These are phyloP conservation scores for Desmodesmus armatus DNA, from an alignment of 139 green algal species.

Conservation along the genomic window DNA sequence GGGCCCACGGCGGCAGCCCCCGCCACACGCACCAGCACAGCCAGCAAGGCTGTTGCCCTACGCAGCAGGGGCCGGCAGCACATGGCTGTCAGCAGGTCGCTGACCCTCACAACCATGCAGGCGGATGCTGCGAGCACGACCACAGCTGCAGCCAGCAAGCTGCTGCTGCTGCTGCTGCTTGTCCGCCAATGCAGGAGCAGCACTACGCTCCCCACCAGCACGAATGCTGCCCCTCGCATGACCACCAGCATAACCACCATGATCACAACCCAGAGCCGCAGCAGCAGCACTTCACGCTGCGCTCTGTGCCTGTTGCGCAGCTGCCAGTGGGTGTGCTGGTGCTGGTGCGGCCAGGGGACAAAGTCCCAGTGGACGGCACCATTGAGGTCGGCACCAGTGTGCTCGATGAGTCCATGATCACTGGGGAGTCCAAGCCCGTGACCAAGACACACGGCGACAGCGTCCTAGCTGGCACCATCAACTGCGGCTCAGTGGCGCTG, in stretches of 20 bases:
- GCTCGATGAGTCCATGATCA: slow-evolving; percentile 86
- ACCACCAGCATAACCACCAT: neutral
- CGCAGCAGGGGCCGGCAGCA: too few species aligned
- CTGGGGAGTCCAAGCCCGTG: slow-evolving; percentile 68
- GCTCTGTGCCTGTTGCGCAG: slow-evolving; percentile 12
- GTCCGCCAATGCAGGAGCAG: neutral
- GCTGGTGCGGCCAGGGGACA: slow-evolving; percentile 73
- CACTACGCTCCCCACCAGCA: neutral
- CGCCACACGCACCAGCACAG: too few species aligned
- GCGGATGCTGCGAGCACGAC: too few species aligned
- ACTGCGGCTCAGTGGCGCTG: slow-evolving; percentile 62
- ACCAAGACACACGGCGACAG: slow-evolving; percentile 58
- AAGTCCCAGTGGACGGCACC: slow-evolving; percentile 79
- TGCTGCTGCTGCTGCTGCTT: neutral
- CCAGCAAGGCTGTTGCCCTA: too few species aligned
- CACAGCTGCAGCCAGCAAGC: neutral
- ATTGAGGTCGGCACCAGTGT: slow-evolving; percentile 67
- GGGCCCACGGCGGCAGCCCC: too few species aligned
- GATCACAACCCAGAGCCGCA: neutral
- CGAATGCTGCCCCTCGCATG: too few species aligned
- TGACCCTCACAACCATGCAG: too few species aligned
- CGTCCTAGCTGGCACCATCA: slow-evolving; percentile 76
- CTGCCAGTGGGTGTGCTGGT: slow-evolving; percentile 55
- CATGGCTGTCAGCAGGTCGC: too few species aligned
- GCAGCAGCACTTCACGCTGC: neutral